Conservation (phyloP, 1,284 basidiomycete species). For the Ustilago sp. region DNA sequence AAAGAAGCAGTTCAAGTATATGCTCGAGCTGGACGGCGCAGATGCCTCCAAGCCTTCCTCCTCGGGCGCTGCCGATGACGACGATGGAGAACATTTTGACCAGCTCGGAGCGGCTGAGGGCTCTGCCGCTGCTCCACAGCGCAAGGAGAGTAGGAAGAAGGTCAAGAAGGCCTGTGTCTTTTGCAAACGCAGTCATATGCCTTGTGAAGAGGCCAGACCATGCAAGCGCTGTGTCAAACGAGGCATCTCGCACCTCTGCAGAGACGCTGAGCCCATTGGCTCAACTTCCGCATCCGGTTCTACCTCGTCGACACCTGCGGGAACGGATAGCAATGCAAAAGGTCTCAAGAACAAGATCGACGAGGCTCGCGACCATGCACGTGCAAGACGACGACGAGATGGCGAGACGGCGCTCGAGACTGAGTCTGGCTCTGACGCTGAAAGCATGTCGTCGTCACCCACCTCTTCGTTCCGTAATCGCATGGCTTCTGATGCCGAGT, state of each 20-base stretch:
- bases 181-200: conserved; percentile 58
- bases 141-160: conserved; percentile 49
- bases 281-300: conserved; percentile 11
- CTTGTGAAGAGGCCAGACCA: conserved; percentile 41
- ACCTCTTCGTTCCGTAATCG: conserved; percentile 23
- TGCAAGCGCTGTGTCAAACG: conserved; percentile 50
- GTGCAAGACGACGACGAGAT: conserved; percentile 16
- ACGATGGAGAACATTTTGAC: conserved; percentile 15
- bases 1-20: conserved; percentile 57
- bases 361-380: conserved; percentile 18
- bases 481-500: conserved; percentile 5
- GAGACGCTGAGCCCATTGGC: conserved; percentile 42
- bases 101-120: not conserved
- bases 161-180: conserved; percentile 56
- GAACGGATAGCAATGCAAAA: conserved; percentile 6
- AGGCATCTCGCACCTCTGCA: conserved; percentile 49
- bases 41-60: conserved; percentile 13
- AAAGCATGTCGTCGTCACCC: conserved; percentile 27
- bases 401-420: conserved; percentile 11
- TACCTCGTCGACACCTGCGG: conserved; percentile 2
- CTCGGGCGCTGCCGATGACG: conserved; percentile 14
- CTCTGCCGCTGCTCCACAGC: conserved; percentile 1
- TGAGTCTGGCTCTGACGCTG: conserved; percentile 26
- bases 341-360: conserved; percentile 18
- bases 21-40: conserved; percentile 30